These are phyloP conservation scores for Kalmusia sp. DNA, from an alignment of 2,329 filamentous ascomycete genomes.

Conservation along the genomic window DNA sequence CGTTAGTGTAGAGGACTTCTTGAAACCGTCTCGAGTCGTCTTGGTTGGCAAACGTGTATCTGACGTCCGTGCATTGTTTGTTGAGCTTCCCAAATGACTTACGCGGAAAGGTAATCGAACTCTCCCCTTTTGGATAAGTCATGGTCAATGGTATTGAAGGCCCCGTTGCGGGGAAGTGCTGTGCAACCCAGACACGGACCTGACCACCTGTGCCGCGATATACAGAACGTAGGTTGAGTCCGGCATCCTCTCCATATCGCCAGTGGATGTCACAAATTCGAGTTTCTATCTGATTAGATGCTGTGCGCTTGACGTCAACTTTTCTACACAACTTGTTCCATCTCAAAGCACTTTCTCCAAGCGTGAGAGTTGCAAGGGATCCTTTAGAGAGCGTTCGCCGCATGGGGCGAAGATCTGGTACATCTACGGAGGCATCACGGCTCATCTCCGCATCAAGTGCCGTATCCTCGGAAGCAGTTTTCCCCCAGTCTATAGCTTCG, in stretches of 20 bases:
- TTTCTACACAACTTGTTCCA: conserved; percentile 37
- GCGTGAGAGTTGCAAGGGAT: conserved; percentile 30
- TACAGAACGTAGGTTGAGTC: conserved; percentile 31
- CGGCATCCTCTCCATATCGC: conserved; percentile 36
- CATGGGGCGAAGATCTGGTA: conserved; percentile 28
- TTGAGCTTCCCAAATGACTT: conserved; percentile 33
- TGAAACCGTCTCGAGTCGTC: conserved; percentile 30
- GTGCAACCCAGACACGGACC: conserved; percentile 31
- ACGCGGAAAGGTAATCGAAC: conserved; percentile 40
- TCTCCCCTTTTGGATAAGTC: conserved; percentile 29
- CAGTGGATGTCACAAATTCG: conserved; percentile 38
- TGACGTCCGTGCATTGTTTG: conserved; percentile 36
- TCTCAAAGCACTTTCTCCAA: conserved; percentile 35
- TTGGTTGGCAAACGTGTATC: conserved; percentile 32
- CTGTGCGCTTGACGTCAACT: conserved; percentile 34
- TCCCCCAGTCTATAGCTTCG: conserved; percentile 21
- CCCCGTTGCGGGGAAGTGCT: conserved; percentile 38
- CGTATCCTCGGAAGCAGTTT: conserved; percentile 13
- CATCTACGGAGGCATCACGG: conserved; percentile 16
- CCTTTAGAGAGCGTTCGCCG: conserved; percentile 24
- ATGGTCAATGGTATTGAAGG: conserved; percentile 41
- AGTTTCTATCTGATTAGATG: conserved; percentile 16
- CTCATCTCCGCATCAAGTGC: too few species aligned
- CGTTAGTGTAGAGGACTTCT: conserved; percentile 42
- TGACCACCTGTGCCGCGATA: conserved; percentile 26